Conservation (phyloP, 78 protist species). For the Dictyostelium citrinum region DNA sequence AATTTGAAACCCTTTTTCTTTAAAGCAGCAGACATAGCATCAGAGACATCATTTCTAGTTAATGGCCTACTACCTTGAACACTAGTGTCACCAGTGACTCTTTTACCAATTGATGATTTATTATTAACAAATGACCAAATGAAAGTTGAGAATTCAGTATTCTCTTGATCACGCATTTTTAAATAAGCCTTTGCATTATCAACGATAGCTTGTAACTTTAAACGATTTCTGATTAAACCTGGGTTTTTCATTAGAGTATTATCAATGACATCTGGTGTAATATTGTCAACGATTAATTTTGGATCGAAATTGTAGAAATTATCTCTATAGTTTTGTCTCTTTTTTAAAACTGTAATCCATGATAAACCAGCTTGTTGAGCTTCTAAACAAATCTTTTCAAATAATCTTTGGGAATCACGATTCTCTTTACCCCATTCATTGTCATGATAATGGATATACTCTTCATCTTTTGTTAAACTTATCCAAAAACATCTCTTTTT, state of each 20-base stretch:
- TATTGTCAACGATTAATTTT: neutral
- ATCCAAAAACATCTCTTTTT: conserved; percentile 22
- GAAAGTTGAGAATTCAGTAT: neutral
- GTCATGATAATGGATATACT: conserved; percentile 40
- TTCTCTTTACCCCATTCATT: conserved; percentile 38
- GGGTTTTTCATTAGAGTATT: neutral
- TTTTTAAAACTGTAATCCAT: conserved; percentile 48
- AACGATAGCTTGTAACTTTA: conserved; percentile 42
- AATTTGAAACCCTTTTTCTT: conserved; percentile 52
- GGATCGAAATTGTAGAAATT: conserved; percentile 30
- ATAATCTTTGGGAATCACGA: neutral
- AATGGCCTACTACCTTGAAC: neutral
- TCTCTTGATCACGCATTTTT: neutral
- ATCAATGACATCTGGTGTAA: neutral
- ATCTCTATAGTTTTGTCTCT: neutral
- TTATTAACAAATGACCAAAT: conserved; percentile 32
- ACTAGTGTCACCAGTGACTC: neutral
- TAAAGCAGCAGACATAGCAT: conserved; percentile 37
- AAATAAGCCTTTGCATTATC: conserved; percentile 21
- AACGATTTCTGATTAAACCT: conserved; percentile 17
- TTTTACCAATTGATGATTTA: neutral
- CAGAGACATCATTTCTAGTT: conserved; percentile 15
- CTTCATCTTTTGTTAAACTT: neutral
- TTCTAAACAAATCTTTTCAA: conserved; percentile 62
- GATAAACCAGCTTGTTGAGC: conserved; percentile 18